A percentile compares a stretch with the other conserved stretches of the same genome.
phyloP scores from a whole-genome alignment of 768 basidiomycete species.

The Favolaschia claudopus region DNA sequence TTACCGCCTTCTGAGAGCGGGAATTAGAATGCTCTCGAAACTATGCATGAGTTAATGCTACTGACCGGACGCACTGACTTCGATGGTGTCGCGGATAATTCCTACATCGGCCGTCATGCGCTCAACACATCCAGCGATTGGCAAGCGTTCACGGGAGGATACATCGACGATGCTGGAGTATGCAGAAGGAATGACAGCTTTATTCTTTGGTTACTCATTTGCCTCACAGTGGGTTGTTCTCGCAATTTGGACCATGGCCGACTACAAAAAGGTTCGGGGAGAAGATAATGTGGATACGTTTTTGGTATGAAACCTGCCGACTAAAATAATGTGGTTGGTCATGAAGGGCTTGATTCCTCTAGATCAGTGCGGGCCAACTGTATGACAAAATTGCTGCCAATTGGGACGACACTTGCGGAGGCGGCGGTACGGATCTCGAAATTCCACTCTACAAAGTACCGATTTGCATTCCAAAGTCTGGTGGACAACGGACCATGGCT shows the following conservation, averaged over 20 bases:
- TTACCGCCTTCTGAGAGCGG: neutral
- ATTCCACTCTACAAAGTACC: neutral
- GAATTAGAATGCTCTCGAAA: conserved; percentile 47
- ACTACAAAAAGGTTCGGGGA: conserved; percentile 42
- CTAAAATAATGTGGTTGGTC: neutral
- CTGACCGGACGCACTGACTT: conserved; percentile 36
- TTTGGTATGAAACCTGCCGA: conserved; percentile 4
- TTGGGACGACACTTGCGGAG: conserved; percentile 45
- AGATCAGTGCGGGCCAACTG: conserved; percentile 42
- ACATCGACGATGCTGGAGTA: conserved; percentile 48
- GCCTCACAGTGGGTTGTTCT: conserved; percentile 46
- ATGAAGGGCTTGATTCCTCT: neutral
- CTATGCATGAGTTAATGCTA: conserved; percentile 50
- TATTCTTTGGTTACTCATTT: neutral
- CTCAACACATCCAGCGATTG: conserved; percentile 38
- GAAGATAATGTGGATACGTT: conserved; percentile 17
- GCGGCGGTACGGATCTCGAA: conserved; percentile 37
- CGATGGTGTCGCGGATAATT: conserved; percentile 35
- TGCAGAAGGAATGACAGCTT: conserved; percentile 2
- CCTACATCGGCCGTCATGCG: conserved; percentile 42
- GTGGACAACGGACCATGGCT: conserved; percentile 47
- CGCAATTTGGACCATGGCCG: conserved; percentile 46
- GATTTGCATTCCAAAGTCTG: conserved; percentile 40
- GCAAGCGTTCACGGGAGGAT: conserved; percentile 39
- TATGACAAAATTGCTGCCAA: conserved; percentile 45